phyloP scores from a whole-genome alignment of 2,329 filamentous ascomycete genomes.

The Colletotrichum endophyticum region DNA sequence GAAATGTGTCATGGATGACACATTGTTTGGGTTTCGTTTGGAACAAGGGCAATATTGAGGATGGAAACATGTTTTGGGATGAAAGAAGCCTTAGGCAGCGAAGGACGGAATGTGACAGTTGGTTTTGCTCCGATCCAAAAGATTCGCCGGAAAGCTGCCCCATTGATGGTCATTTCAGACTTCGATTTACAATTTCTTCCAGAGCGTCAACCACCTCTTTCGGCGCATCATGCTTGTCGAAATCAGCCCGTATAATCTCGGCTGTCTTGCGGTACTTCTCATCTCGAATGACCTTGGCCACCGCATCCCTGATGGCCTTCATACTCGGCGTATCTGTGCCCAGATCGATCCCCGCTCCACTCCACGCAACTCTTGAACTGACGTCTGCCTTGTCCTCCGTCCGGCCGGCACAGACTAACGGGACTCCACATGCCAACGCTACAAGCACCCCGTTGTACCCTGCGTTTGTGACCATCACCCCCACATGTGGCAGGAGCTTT shows the following conservation, averaged over 20 bases:
- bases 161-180: not conserved
- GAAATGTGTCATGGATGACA: too few species aligned
- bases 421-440: constrained; percentile 23
- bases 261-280: not conserved
- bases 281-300: not conserved
- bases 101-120: too few species aligned
- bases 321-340: constrained; percentile 14
- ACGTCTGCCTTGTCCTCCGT: constrained; percentile 33
- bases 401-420: constrained; percentile 24
- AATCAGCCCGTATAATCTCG: not conserved
- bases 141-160: too few species aligned
- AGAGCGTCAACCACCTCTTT: not conserved
- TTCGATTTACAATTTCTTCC: not conserved
- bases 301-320: constrained; percentile 5
- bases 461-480: constrained; percentile 31
- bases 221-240: not conserved
- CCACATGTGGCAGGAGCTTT: constrained; percentile 24
- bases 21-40: too few species aligned
- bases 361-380: constrained; percentile 24
- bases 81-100: too few species aligned
- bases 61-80: too few species aligned
- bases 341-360: constrained; percentile 25
- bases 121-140: too few species aligned
- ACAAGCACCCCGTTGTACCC: constrained; percentile 24
- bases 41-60: too few species aligned